Percentiles rank a stretch among this genome's conserved stretches.
phyloP scores from a whole-genome alignment of 768 basidiomycete species.

The Pholiota conissans region DNA sequence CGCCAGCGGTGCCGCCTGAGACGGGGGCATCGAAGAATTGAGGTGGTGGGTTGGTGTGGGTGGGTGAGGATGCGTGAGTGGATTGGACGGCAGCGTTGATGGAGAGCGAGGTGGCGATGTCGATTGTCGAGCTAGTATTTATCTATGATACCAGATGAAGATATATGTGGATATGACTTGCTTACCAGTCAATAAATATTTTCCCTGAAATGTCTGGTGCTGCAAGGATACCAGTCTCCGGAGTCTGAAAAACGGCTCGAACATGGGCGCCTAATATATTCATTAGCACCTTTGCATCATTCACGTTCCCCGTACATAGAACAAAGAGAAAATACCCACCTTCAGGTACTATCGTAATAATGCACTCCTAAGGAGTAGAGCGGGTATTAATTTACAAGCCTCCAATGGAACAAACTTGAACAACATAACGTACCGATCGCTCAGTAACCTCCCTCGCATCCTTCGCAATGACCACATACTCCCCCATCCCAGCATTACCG shows the following conservation, averaged over 20 bases:
- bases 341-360: constrained; percentile 44
- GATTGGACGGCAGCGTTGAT: constrained; percentile 29
- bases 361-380: constrained; percentile 28
- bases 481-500: constrained; percentile 1
- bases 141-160: background rate
- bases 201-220: constrained; percentile 34
- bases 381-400: background rate
- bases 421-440: constrained; percentile 36
- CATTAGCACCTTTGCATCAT: background rate
- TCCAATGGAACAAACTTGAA: too few relatives aligned
- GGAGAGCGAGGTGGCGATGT: constrained; percentile 33
- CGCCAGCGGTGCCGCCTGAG: constrained; percentile 41
- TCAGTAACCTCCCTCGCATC: constrained; percentile 36
- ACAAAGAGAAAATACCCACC: too few relatives aligned
- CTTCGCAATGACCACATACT: constrained; percentile 18
- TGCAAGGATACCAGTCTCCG: constrained; percentile 34
- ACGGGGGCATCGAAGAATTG: constrained; percentile 43
- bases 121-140: constrained; percentile 41
- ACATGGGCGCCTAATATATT: constrained; percentile 35
- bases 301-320: too few relatives aligned
- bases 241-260: constrained; percentile 34
- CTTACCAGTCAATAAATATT: constrained; percentile 42
- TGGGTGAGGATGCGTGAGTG: constrained; percentile 19
- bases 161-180: background rate
- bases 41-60: constrained; percentile 11